These are phyloP conservation scores for Quercus rubra DNA, from an alignment of 306 rosid species.

Conservation along the genomic window DNA sequence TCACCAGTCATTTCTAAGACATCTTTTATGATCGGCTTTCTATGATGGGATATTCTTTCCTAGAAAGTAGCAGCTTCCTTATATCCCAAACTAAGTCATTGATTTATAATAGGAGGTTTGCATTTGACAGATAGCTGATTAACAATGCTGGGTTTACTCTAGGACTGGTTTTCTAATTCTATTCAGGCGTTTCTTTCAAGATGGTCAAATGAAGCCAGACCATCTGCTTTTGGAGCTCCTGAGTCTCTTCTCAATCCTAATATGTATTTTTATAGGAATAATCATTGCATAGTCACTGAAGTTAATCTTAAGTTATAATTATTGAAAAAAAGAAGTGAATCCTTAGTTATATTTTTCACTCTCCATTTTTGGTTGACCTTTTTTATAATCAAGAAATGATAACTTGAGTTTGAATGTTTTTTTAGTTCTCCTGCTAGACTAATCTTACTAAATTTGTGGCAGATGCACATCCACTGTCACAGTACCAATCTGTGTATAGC, in stretches of 20 bases:
- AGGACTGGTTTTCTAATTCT: not conserved
- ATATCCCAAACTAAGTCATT: not conserved
- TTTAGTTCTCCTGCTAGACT: not conserved
- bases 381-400: not conserved
- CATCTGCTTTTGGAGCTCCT: not conserved
- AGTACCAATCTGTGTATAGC: constrained; percentile 48
- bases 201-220: not conserved
- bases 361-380: not conserved
- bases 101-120: not conserved
- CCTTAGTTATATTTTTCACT: not conserved
- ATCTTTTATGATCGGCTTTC: too few relatives aligned
- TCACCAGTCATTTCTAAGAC: not conserved
- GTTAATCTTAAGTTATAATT: too few relatives aligned
- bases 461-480: constrained; percentile 22
- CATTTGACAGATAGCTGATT: not conserved
- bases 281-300: too few relatives aligned
- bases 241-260: not conserved
- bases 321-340: too few relatives aligned
- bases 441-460: constrained; percentile 7
- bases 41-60: too few relatives aligned
- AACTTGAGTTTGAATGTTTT: not conserved
- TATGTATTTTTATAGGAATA: too few relatives aligned
- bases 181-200: not conserved
- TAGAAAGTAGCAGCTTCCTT: not conserved
- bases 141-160: not conserved